phyloP scores from a whole-genome alignment of 2,329 filamentous ascomycete species.

The Decorospora gaudefroyi region DNA sequence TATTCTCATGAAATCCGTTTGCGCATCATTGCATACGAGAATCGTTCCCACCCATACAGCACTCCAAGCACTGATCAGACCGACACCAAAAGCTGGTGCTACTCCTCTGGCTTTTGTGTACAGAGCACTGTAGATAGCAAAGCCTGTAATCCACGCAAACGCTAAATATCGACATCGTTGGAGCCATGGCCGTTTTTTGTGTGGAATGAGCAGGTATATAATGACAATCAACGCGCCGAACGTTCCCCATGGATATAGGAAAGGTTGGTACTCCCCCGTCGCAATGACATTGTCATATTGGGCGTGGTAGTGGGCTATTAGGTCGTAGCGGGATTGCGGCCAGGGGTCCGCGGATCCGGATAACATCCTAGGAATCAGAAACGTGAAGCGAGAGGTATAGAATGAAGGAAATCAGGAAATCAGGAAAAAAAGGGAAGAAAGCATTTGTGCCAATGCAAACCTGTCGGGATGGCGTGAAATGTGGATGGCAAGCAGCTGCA shows the following conservation, averaged over 20 bases:
- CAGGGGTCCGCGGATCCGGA: constrained; percentile 23
- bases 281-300: constrained; percentile 49
- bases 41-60: constrained; percentile 59
- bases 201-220: constrained; percentile 58
- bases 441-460: constrained; percentile 12
- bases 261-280: constrained; percentile 49
- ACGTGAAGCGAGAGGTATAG: constrained; percentile 8
- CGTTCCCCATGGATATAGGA: constrained; percentile 52
- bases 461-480: constrained; percentile 19
- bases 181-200: constrained; percentile 48
- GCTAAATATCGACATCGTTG: constrained; percentile 51
- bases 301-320: constrained; percentile 45
- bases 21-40: constrained; percentile 60
- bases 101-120: constrained; percentile 56
- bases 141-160: constrained; percentile 51
- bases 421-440: background rate
- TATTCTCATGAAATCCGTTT: constrained; percentile 60
- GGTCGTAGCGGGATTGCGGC: constrained; percentile 43
- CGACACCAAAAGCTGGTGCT: constrained; percentile 60
- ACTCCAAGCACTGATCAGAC: constrained; percentile 59
- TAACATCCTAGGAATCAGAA: constrained; percentile 14
- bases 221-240: constrained; percentile 51
- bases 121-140: constrained; percentile 52
- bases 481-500: constrained; percentile 14
- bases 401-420: constrained; percentile 6